Evolutionary conservation across 2,329 filamentous ascomycete genomes (phyloP).

Genomic region (Colletotrichum australisinense): DNA sequence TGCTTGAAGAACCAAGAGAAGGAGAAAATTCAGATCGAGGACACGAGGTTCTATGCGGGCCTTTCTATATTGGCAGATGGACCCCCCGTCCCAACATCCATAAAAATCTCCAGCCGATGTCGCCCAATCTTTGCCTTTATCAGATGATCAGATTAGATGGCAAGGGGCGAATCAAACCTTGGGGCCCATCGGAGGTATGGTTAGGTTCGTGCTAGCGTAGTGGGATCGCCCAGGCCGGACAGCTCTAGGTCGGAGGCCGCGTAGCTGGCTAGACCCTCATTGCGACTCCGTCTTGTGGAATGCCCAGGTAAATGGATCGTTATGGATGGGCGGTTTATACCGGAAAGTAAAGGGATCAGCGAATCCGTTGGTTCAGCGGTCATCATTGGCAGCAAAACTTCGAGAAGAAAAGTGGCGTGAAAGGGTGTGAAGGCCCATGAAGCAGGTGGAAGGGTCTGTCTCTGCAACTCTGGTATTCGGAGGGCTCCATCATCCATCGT

Average conservation of each 20-base stretch:
- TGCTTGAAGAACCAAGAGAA: slow-evolving; percentile 21
- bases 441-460: not conserved
- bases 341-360: slow-evolving; percentile 19
- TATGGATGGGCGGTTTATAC: not conserved
- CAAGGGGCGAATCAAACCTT: slow-evolving; percentile 19
- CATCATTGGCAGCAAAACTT: not conserved
- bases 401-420: slow-evolving; percentile 18
- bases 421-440: slow-evolving; percentile 10
- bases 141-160: slow-evolving; percentile 36
- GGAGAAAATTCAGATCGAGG: not conserved
- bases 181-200: slow-evolving; percentile 17
- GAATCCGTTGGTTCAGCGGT: slow-evolving; percentile 5
- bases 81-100: slow-evolving; percentile 1
- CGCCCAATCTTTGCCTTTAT: slow-evolving; percentile 30
- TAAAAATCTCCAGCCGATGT: slow-evolving; percentile 20
- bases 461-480: not conserved
- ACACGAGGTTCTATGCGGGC: slow-evolving; percentile 5
- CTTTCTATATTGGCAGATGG: slow-evolving; percentile 20
- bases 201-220: slow-evolving; percentile 33
- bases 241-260: slow-evolving; percentile 25
- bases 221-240: slow-evolving; percentile 27
- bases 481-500: slow-evolving; percentile 4
- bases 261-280: slow-evolving; percentile 23
- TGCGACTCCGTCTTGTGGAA: not conserved
- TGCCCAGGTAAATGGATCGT: slow-evolving; percentile 11